A percentile compares a stretch with the other conserved stretches of the same genome.
phyloP scores from a whole-genome alignment of 768 basidiomycete species.

The Tulasnella sp. region DNA sequence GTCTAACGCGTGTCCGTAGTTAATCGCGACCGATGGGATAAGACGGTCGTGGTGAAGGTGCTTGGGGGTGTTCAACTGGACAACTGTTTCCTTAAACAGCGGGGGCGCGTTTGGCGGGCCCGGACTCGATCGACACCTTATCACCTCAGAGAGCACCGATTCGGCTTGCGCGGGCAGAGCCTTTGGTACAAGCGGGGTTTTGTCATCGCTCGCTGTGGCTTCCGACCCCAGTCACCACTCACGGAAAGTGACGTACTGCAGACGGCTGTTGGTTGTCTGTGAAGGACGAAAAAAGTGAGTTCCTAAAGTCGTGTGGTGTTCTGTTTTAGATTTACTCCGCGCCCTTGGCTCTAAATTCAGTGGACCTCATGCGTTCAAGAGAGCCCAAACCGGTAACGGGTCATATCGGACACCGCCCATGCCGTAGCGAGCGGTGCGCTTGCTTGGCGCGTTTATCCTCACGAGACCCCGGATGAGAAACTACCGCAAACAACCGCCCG shows the following conservation, averaged over 20 bases:
- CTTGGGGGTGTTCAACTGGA: neutral
- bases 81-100: neutral
- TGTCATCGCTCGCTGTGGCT: neutral
- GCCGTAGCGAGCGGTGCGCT: neutral
- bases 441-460: neutral
- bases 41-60: neutral
- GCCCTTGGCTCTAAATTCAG: neutral
- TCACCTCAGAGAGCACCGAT: neutral
- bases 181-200: neutral
- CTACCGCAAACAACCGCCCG: neutral
- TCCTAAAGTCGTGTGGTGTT: neutral
- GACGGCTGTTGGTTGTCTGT: neutral
- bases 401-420: neutral
- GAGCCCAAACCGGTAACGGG: neutral
- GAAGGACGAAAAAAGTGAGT: neutral
- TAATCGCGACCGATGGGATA: neutral
- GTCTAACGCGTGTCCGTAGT: neutral
- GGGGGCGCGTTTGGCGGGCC: neutral
- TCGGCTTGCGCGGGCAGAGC: neutral
- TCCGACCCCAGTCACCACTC: neutral
- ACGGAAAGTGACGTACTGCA: neutral
- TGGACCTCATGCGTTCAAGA: neutral
- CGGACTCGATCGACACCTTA: neutral
- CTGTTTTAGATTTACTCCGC: neutral
- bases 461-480: neutral